Evolutionary conservation across 495 filamentous ascomycete genomes (phyloP).

Genomic region (Annulohypoxylon nitens): DNA sequence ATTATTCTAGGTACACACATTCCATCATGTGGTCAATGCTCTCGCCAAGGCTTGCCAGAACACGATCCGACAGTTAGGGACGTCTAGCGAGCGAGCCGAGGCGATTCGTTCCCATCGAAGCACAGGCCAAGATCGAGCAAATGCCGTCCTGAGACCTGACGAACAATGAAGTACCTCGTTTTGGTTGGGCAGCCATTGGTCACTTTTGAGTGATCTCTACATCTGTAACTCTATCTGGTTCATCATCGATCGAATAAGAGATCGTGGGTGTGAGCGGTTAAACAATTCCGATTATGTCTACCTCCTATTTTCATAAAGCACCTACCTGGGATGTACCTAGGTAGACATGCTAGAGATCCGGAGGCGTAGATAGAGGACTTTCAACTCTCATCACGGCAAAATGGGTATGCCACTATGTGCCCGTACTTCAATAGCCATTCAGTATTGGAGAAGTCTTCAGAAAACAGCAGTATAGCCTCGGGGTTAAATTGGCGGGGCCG

Average conservation of each 20-base stretch:
- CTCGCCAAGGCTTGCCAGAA: slow-evolving; percentile 20
- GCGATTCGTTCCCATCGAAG: not conserved
- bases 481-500: slow-evolving; percentile 36
- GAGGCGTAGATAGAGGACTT: not conserved
- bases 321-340: not conserved
- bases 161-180: not conserved
- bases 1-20: slow-evolving; percentile 15
- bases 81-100: slow-evolving; percentile 7
- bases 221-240: slow-evolving; percentile 17
- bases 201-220: not conserved
- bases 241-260: slow-evolving; percentile 13
- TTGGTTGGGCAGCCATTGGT: slow-evolving; percentile 1
- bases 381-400: not conserved
- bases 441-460: not conserved
- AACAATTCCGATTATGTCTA: not conserved
- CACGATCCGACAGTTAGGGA: slow-evolving; percentile 36
- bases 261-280: slow-evolving; percentile 3
- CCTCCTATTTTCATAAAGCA: not conserved
- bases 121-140: slow-evolving; percentile 7
- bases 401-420: not conserved
- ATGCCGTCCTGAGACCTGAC: slow-evolving; percentile 8
- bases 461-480: slow-evolving; percentile 17
- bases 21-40: slow-evolving; percentile 24
- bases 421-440: not conserved
- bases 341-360: not conserved